These are phyloP conservation scores for Plasmodium gaboni DNA, from an alignment of 169 alveolate species.

Conservation along the genomic window DNA sequence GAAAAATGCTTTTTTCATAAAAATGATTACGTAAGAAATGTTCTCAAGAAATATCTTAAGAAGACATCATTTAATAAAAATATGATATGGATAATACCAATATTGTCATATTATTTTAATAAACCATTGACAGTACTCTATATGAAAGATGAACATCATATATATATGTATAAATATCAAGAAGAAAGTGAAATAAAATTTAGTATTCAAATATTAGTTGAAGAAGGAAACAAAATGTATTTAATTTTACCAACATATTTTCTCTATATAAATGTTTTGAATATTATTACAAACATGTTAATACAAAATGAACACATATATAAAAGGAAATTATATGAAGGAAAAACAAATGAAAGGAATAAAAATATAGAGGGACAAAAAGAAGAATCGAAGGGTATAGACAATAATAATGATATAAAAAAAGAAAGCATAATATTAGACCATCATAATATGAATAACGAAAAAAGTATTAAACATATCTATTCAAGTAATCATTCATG, in stretches of 20 bases:
- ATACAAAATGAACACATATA: slow-evolving; percentile 23
- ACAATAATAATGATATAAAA: too few relatives aligned
- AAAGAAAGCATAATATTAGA: too few relatives aligned
- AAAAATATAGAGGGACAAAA: too few relatives aligned
- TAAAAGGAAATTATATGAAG: too few relatives aligned
- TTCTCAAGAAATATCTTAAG: slow-evolving; percentile 21
- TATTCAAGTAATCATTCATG: background rate
- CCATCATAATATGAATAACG: too few relatives aligned
- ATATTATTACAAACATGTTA: slow-evolving; percentile 26
- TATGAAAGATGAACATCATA: slow-evolving; percentile 17
- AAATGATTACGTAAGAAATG: slow-evolving; percentile 7
- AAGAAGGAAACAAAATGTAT: slow-evolving; percentile 35
- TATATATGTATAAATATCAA: slow-evolving; percentile 57
- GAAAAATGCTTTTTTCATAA: slow-evolving; percentile 30
- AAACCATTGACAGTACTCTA: slow-evolving; percentile 35
- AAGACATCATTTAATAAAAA: slow-evolving; percentile 37
- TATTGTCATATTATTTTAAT: slow-evolving; percentile 48
- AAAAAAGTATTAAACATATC: slow-evolving; percentile 7
- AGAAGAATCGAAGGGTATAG: too few relatives aligned
- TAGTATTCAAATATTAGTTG: slow-evolving; percentile 63
- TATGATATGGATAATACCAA: slow-evolving; percentile 75
- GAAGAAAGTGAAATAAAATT: slow-evolving; percentile 33
- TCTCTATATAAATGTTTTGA: slow-evolving; percentile 32
- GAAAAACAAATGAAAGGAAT: too few relatives aligned
- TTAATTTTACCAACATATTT: slow-evolving; percentile 69